These are phyloP conservation scores for Casuarina glauca DNA, from an alignment of 306 rosid genomes.

Conservation along the genomic window DNA sequence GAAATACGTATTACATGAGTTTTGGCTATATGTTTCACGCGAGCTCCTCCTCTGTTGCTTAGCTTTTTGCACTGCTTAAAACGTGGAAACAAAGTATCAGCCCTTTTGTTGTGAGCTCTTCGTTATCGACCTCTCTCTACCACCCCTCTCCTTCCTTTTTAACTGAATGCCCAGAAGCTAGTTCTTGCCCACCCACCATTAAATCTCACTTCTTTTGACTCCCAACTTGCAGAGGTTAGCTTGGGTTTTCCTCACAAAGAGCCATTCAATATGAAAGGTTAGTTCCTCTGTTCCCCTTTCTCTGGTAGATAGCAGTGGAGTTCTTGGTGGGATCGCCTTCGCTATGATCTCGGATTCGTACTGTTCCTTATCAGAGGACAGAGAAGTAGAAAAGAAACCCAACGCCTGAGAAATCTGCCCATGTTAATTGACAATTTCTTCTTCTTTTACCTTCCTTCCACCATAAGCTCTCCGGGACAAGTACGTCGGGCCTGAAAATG, in stretches of 20 bases:
- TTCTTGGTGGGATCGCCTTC: no score
- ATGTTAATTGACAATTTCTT: no score
- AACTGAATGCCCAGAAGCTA: not conserved
- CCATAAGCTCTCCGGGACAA: no score
- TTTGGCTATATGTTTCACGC: not conserved
- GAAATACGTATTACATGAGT: no score
- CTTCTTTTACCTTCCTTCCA: no score
- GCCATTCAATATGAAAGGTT: not conserved
- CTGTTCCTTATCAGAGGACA: no score
- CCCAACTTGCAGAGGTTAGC: not conserved
- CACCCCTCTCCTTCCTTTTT: not conserved
- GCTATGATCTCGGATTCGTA: no score
- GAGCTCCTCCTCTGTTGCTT: not conserved
- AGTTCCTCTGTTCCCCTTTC: not conserved
- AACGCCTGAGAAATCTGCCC: no score
- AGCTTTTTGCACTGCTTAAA: constrained; percentile 6
- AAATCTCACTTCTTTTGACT: not conserved
- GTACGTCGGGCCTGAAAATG: no score
- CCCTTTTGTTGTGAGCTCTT: not conserved
- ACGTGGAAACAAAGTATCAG: not conserved
- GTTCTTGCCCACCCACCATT: not conserved
- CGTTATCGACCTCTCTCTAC: not conserved
- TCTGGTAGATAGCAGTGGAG: no score
- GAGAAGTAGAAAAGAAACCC: no score
- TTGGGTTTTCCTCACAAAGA: not conserved